Evolutionary conservation across 192 early-diverging fungal species (phyloP), one percentile per base, ranked within the genome.

Genomic region (Pilobolus umbonatus): DNA sequence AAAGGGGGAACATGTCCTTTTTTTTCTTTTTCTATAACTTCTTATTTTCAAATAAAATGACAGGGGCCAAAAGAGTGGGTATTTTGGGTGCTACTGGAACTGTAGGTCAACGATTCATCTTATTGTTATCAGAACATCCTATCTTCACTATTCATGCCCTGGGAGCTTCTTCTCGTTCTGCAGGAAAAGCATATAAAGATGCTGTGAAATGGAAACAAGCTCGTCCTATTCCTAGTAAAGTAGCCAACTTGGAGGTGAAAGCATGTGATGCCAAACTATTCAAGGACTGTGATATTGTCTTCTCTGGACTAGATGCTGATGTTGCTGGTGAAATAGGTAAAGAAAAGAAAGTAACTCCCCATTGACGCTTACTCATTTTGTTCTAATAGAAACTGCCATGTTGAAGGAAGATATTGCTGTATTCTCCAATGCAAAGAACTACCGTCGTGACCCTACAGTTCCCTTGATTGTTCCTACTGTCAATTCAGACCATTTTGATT

Each of bases 21-120:
- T 34, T 36, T 60, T 44, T 32, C 21, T 54, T 29, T 50, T 35
- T 58, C 40, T 45, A 36, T 45, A 55, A 21, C 30, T 35, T 46
- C 30, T 30, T 49, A 2, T 14, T 28, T 54, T 22, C 19, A 35
- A 24, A 53, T 40, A 31, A 38, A 10, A 63, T 69, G 67, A 42
- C 57, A 53, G 42, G 31, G 24, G 51, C 50, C 7, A 73, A 73
- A 35, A 81, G 79, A 64, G 93, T 90, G 34, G 96, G 90, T 59
- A 86, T 98, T 57, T 87, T 98, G 46, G 96, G 96, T 57, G 94
- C 94, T 29, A 98, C 96, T 0, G 96, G 96, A 67, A 98, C 93
- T 21, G 96, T 98, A 40, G 96, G 96, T 30, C 96, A 98, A 71
- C 88, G 96, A 25, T 98, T 98, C 62, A 94, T 97, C 52, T 79